A percentile compares a stretch with the other conserved stretches of the same genome.
These are phyloP conservation scores for Hygrophorus pudorinus DNA, from an alignment of 768 basidiomycete species.

Conservation along the genomic window DNA sequence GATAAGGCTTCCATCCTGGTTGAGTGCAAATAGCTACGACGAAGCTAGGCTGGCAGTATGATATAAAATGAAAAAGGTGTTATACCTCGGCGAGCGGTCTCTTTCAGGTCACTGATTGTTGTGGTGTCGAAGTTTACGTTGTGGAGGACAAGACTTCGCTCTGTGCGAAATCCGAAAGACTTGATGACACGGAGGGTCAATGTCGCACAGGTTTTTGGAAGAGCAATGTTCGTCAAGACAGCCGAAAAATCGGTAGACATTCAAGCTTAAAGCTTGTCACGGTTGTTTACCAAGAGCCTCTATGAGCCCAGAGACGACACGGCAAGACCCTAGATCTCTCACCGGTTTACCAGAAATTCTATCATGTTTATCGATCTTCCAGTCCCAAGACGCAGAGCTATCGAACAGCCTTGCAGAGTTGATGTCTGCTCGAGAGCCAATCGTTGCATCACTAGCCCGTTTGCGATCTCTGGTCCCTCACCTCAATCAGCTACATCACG, in stretches of 20 bases:
- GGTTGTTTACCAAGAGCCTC: neutral
- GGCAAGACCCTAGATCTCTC: constrained; percentile 31
- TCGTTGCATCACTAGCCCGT: constrained; percentile 49
- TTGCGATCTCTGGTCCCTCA: constrained; percentile 51
- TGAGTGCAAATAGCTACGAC: constrained; percentile 58
- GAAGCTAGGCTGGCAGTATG: constrained; percentile 3
- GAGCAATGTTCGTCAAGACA: constrained; percentile 50
- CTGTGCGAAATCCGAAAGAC: constrained; percentile 87
- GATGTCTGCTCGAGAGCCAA: constrained; percentile 58
- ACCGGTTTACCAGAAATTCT: constrained; percentile 62
- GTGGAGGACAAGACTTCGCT: constrained; percentile 77
- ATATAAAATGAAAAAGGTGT: constrained; percentile 6
- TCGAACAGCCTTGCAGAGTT: constrained; percentile 64
- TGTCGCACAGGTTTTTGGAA: constrained; percentile 67
- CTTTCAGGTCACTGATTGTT: constrained; percentile 77
- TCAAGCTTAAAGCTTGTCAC: neutral
- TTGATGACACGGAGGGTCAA: constrained; percentile 92
- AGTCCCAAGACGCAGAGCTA: constrained; percentile 70
- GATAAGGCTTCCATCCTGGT: constrained; percentile 85
- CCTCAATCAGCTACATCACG: constrained; percentile 50
- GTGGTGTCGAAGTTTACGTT: constrained; percentile 67
- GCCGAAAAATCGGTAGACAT: constrained; percentile 27
- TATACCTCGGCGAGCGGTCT: constrained; percentile 55
- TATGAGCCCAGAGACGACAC: neutral
- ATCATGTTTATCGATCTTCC: constrained; percentile 61